Percentiles rank a stretch among this genome's conserved stretches.
Conservation (phyloP, 1,284 basidiomycete species). For the Tausonia pullulans region DNA sequence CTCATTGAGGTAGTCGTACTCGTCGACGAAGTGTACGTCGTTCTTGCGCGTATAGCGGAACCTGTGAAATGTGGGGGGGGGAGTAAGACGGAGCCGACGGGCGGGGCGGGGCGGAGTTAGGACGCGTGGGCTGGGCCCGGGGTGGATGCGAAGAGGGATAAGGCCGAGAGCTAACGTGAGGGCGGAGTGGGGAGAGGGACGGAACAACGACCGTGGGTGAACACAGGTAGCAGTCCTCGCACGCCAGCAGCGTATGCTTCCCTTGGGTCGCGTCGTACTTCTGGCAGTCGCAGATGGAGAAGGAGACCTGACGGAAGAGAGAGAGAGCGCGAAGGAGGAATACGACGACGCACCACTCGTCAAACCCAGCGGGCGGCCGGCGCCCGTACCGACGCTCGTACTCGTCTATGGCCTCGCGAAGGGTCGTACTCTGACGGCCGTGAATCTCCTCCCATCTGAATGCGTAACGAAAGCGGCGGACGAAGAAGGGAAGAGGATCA, state of each 20-base stretch:
- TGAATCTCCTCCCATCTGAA: not conserved
- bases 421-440: conserved; percentile 21
- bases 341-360: conserved; percentile 23
- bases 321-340: not conserved
- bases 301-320: too few relatives aligned
- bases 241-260: too few relatives aligned
- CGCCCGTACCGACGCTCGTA: conserved; percentile 25
- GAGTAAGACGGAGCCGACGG: too few relatives aligned
- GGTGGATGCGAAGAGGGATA: too few relatives aligned
- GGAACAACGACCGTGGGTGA: too few relatives aligned
- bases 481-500: not conserved
- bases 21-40: conserved; percentile 27
- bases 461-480: not conserved
- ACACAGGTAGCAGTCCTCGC: too few relatives aligned
- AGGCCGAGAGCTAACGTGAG: too few relatives aligned
- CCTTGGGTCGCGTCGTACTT: too few relatives aligned
- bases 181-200: too few relatives aligned
- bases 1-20: conserved; percentile 27
- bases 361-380: conserved; percentile 27
- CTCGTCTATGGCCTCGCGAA: conserved; percentile 24
- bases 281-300: too few relatives aligned
- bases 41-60: conserved; percentile 26
- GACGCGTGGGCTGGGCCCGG: too few relatives aligned
- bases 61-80: conserved; percentile 17
- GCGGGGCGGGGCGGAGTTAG: too few relatives aligned